Evolutionary conservation across 345 rosid genomes (phyloP), one percentile per base, ranked within the genome.

Genomic region (Angophora floribunda): DNA sequence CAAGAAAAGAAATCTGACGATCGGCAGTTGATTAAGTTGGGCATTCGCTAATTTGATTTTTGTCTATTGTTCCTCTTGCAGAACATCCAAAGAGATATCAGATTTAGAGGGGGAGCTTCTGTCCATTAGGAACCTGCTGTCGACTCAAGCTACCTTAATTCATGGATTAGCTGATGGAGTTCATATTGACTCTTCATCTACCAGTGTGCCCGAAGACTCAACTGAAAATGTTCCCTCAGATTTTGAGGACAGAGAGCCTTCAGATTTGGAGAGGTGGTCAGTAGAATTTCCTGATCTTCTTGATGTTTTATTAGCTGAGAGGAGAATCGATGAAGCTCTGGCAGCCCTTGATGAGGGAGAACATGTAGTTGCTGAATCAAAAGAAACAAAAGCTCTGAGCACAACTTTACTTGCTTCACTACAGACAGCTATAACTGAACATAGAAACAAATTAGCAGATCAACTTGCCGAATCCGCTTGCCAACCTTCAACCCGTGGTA

Each of bases 21-120:
- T 75, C 19, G 24, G 45, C 84, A 41, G 84, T 41, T 21, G 7
- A 41, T 78, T 36, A 32, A 49, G 14, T 50, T 7, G 59, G 17
- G 51, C 21, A 51, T 51, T 50, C 5, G 13, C 49, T 52, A 30
- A 63, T 52, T 52, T 15, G 24, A 55, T 61, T 53, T 87, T 41
- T 51, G 65, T 41, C 26, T 22, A 9, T 85, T 89, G 44, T 82
- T 13, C 70, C 59, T 52, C 45, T 88, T 87, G 91, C 94, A 98
- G 99, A 50, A 98, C 99, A 26, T 98, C 99, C 1, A 98, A 95
- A 90, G 99, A 98, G 95, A 98, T 98, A 93, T 98, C 99, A 1
- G 99, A 98, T 91, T 94, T 98, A 88, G 99, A 98, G 89, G 99
- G 99, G 90, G 99, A 98, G 92, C 95, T 98, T 85, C 95, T 96